Percentiles rank a stretch among this genome's conserved stretches.
Evolutionary conservation across 305 asterid genomes (phyloP).

Genomic region (Stenogyne calaminthoides): DNA sequence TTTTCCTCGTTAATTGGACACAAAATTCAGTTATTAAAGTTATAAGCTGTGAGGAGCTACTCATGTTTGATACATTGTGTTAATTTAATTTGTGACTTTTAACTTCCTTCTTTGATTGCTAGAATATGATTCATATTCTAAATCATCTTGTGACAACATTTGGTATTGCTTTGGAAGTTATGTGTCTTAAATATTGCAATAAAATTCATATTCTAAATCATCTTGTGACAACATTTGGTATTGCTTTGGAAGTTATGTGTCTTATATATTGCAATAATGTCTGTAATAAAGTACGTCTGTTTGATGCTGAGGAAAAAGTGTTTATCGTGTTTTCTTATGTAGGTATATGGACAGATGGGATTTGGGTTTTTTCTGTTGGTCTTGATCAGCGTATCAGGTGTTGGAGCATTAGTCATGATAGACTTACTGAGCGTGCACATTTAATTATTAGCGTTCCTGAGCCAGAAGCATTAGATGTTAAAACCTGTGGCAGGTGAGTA

Average conservation of each 20-base stretch:
- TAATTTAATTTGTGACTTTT: neutral
- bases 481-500: conserved; percentile 57
- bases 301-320: neutral
- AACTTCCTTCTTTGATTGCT: conserved; percentile 6
- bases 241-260: neutral
- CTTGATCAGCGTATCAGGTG: conserved; percentile 94
- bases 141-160: neutral
- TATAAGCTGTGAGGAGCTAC: neutral
- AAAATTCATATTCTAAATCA: too few relatives aligned
- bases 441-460: conserved; percentile 82
- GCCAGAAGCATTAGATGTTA: conserved; percentile 92
- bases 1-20: neutral
- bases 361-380: conserved; percentile 83
- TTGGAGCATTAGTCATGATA: conserved; percentile 59
- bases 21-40: neutral
- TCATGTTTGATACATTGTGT: neutral
- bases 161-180: neutral
- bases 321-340: neutral
- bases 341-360: conserved; percentile 93
- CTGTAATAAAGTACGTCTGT: neutral
- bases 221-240: neutral
- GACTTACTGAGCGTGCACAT: conserved; percentile 60
- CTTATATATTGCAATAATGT: neutral
- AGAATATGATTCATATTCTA: neutral
- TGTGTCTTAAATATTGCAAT: neutral